These are phyloP conservation scores for Ophiocordyceps camponoti-leonardi DNA, from an alignment of 2,329 filamentous ascomycete species.

Conservation along the genomic window DNA sequence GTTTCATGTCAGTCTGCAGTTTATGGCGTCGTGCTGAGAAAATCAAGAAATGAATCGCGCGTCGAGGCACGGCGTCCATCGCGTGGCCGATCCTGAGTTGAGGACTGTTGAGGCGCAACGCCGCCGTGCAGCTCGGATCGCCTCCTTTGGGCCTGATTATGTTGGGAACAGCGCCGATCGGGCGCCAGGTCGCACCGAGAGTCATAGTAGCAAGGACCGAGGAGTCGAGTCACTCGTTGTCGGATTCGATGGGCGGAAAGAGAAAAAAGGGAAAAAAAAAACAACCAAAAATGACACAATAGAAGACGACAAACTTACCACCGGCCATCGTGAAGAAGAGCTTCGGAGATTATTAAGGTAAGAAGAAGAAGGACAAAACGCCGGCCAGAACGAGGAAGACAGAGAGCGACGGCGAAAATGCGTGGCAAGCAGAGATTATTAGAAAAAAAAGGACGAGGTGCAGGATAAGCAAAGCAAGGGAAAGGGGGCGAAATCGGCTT, in stretches of 20 bases:
- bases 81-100: too few relatives aligned
- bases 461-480: conserved; percentile 20
- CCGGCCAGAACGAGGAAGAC: not conserved
- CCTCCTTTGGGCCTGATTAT: too few relatives aligned
- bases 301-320: conserved; percentile 18
- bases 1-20: not conserved
- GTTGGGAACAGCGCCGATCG: not conserved
- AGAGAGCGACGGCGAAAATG: not conserved
- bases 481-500: conserved; percentile 15
- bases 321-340: conserved; percentile 23
- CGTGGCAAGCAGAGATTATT: not conserved
- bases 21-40: too few relatives aligned
- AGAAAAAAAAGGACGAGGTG: not conserved
- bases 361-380: conserved; percentile 6
- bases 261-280: not conserved
- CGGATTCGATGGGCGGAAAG: not conserved
- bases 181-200: too few relatives aligned
- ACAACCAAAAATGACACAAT: not conserved
- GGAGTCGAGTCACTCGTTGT: too few relatives aligned
- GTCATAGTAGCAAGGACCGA: not conserved
- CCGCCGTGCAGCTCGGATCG: too few relatives aligned
- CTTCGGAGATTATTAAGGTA: conserved; percentile 6
- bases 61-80: too few relatives aligned
- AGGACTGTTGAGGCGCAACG: too few relatives aligned
- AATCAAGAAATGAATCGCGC: too few relatives aligned